These are phyloP conservation scores for Sicyos baderoa DNA, from an alignment of 306 rosid species.

Conservation along the genomic window DNA sequence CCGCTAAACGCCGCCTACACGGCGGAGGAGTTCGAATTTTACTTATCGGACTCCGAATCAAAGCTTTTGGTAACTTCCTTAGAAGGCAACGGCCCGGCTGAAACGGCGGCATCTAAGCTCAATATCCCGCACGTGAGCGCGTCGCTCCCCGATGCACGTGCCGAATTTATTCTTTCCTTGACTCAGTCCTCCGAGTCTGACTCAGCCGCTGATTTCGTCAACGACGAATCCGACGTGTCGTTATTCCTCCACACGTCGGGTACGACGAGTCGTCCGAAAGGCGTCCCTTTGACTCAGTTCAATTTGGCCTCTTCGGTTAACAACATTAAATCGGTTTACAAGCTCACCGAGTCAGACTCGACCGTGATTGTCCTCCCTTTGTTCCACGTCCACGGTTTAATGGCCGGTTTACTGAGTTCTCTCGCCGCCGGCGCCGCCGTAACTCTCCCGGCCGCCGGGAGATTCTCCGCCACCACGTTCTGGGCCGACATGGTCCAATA, in stretches of 20 bases:
- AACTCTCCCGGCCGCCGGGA: slow-evolving; percentile 44
- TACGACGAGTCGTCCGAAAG: slow-evolving; percentile 68
- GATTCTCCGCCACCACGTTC: slow-evolving; percentile 59
- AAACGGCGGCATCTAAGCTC: slow-evolving; percentile 48
- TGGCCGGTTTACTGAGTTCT: slow-evolving; percentile 47
- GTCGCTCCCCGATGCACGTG: slow-evolving; percentile 19
- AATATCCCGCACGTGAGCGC: slow-evolving; percentile 33
- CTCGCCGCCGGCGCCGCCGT: slow-evolving; percentile 43
- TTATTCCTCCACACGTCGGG: slow-evolving; percentile 73
- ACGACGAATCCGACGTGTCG: slow-evolving; percentile 42
- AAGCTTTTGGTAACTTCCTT: slow-evolving; percentile 43
- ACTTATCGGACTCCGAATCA: slow-evolving; percentile 44
- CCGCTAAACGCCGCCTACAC: slow-evolving; percentile 58
- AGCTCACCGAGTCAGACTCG: slow-evolving; percentile 52
- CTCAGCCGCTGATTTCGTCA: slow-evolving; percentile 18
- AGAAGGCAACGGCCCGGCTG: slow-evolving; percentile 46
- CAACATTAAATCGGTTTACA: slow-evolving; percentile 47
- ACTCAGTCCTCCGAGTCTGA: slow-evolving; percentile 2
- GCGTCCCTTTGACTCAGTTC: slow-evolving; percentile 54
- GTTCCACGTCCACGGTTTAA: slow-evolving; percentile 56
- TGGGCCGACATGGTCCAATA: slow-evolving; percentile 49
- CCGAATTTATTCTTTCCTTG: slow-evolving; percentile 25
- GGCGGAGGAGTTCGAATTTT: slow-evolving; percentile 54
- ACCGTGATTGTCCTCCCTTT: slow-evolving; percentile 53
- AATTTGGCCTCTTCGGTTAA: slow-evolving; percentile 37